These are phyloP conservation scores for Kernera saxatilis DNA, from an alignment of 345 rosid genomes.

Conservation along the genomic window DNA sequence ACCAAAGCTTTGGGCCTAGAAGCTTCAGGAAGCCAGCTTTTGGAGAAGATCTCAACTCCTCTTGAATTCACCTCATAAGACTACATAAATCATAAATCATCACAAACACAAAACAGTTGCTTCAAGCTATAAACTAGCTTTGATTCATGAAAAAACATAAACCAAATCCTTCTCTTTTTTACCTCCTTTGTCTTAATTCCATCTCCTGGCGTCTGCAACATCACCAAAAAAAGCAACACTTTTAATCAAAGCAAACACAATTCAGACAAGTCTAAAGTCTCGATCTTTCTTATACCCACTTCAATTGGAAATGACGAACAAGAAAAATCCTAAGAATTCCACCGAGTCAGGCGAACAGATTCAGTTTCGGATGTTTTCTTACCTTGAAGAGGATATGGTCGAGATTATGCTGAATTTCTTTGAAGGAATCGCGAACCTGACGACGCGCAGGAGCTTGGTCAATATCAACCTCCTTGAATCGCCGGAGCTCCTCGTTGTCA, in stretches of 20 bases:
- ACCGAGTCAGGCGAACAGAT: background rate
- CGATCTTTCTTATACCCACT: conserved; percentile 14
- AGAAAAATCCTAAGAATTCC: background rate
- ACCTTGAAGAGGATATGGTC: conserved; percentile 93
- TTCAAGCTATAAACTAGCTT: conserved; percentile 7
- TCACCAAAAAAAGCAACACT: background rate
- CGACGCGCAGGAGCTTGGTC: conserved; percentile 75
- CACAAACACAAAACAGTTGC: background rate
- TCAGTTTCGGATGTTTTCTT: background rate
- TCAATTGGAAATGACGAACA: background rate
- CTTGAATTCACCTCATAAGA: conserved; percentile 72
- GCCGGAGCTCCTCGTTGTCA: conserved; percentile 47
- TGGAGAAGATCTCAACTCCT: conserved; percentile 81
- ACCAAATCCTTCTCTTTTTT: background rate
- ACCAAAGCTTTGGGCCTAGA: conserved; percentile 64
- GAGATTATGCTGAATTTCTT: conserved; percentile 60
- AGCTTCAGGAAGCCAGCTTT: conserved; percentile 76
- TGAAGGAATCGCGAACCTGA: conserved; percentile 72
- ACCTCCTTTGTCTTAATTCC: conserved; percentile 81
- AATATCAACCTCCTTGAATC: conserved; percentile 52
- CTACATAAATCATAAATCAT: conserved; percentile 37
- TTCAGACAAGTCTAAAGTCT: conserved; percentile 1
- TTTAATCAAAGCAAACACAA: background rate
- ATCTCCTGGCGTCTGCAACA: conserved; percentile 57
- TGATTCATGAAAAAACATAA: background rate